phyloP scores from a whole-genome alignment of 78 protist genomes.

The Bigelowiella natans region DNA sequence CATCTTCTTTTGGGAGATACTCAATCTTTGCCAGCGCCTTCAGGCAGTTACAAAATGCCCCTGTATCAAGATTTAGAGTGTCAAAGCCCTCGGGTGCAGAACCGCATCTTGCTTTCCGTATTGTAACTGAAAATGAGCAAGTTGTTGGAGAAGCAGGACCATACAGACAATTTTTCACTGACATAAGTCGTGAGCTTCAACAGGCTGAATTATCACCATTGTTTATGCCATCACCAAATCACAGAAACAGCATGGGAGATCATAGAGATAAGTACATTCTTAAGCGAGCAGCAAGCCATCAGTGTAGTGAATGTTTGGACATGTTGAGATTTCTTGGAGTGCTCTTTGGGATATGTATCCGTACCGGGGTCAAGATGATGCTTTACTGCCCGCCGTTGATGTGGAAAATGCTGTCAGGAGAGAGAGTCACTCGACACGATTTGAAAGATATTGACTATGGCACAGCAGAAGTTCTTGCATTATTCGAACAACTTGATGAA shows the following conservation, averaged over 20 bases:
- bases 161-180: constrained; percentile 2
- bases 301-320: neutral
- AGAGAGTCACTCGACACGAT: neutral
- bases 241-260: neutral
- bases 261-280: neutral
- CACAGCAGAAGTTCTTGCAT: neutral
- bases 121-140: neutral
- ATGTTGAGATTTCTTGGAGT: neutral
- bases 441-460: neutral
- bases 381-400: neutral
- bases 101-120: neutral
- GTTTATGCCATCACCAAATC: neutral
- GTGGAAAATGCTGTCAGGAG: neutral
- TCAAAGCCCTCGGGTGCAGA: neutral
- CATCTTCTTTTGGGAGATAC: too few species aligned
- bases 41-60: too few species aligned
- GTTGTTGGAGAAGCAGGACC: neutral
- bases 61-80: too few species aligned
- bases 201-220: too few species aligned
- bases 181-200: neutral
- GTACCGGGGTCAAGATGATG: neutral
- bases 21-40: too few species aligned
- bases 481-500: neutral
- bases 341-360: neutral
- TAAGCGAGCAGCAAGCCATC: neutral